phyloP scores from a whole-genome alignment of 2,329 filamentous ascomycete genomes.

The Lasiodiplodia hormozganensis region DNA sequence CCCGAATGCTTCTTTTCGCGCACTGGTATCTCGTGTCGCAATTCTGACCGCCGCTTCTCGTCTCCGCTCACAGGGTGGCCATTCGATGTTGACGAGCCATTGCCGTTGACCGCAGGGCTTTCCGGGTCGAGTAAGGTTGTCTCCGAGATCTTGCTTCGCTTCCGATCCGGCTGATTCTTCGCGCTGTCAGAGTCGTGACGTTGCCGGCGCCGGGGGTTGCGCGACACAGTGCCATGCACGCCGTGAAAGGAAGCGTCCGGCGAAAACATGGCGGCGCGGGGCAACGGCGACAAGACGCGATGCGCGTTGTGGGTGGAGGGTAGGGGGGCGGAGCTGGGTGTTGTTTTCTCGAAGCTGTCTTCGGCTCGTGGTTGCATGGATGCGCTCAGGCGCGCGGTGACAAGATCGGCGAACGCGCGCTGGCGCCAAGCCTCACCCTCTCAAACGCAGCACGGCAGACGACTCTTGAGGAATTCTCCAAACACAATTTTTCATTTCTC shows the following conservation, averaged over 20 bases:
- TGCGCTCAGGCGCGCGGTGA: constrained; percentile 22
- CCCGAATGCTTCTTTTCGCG: constrained; percentile 47
- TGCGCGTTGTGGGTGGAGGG: constrained; percentile 27
- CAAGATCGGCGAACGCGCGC: constrained; percentile 24
- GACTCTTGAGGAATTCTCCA: constrained; percentile 8
- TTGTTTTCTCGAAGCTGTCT: constrained; percentile 30
- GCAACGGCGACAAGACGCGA: constrained; percentile 33
- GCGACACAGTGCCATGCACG: constrained; percentile 46
- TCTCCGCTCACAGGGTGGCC: constrained; percentile 41
- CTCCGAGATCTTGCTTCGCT: constrained; percentile 56
- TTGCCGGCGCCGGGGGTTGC: constrained; percentile 55
- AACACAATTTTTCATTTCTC: background rate
- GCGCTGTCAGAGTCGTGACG: constrained; percentile 54
- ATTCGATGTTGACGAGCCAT: constrained; percentile 39
- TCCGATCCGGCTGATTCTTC: constrained; percentile 50
- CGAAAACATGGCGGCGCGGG: constrained; percentile 46
- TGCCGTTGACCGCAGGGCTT: constrained; percentile 42
- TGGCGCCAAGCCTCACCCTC: constrained; percentile 22
- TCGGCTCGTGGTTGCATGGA: constrained; percentile 28
- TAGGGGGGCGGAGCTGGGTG: constrained; percentile 15
- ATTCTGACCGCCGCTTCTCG: constrained; percentile 36
- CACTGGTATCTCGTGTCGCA: constrained; percentile 48
- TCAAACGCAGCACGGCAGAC: constrained; percentile 1
- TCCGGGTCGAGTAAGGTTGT: constrained; percentile 45
- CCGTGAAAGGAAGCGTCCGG: constrained; percentile 45